A percentile compares a stretch with the other conserved stretches of the same genome.
Evolutionary conservation across 1,284 basidiomycete genomes (phyloP).

Genomic region (Cyathus pygmaeus): DNA sequence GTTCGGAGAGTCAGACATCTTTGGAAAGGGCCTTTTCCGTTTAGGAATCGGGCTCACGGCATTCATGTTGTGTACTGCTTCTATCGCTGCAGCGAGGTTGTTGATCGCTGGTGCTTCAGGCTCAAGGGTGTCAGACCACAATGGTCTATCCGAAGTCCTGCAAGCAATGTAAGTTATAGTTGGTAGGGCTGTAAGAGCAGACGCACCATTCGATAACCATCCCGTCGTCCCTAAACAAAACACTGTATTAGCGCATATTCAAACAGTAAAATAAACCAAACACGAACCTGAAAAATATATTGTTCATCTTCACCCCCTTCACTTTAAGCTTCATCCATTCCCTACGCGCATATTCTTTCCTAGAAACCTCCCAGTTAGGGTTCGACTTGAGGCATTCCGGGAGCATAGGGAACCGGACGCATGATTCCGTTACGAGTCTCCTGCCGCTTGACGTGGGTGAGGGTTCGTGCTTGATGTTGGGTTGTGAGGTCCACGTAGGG

Average conservation of each 20-base stretch:
- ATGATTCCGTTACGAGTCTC: constrained; percentile 31
- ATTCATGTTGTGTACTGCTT: not conserved
- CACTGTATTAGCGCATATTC: not conserved
- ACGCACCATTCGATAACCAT: constrained; percentile 41
- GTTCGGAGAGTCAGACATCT: not conserved
- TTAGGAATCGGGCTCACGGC: not conserved
- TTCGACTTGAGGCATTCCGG: constrained; percentile 28
- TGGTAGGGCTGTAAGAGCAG: not conserved
- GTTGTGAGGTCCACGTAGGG: too few relatives aligned
- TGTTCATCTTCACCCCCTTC: constrained; percentile 29
- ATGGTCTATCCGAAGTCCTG: constrained; percentile 34
- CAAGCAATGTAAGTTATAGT: not conserved
- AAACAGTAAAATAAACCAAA: not conserved
- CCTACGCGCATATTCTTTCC: constrained; percentile 20
- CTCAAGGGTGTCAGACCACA: constrained; percentile 42
- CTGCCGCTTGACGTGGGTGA: constrained; percentile 11
- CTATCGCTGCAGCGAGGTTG: not conserved
- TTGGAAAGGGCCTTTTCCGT: not conserved
- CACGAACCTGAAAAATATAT: constrained; percentile 19
- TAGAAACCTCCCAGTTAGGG: constrained; percentile 21
- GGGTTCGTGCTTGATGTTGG: not conserved
- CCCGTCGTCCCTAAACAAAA: constrained; percentile 35
- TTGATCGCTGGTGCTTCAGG: constrained; percentile 9
- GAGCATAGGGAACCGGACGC: constrained; percentile 33
- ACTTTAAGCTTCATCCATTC: constrained; percentile 20